Base-by-base conservation (phyloP, 176 grass and related monocot species). In the Aegilops tauschii region DNA sequence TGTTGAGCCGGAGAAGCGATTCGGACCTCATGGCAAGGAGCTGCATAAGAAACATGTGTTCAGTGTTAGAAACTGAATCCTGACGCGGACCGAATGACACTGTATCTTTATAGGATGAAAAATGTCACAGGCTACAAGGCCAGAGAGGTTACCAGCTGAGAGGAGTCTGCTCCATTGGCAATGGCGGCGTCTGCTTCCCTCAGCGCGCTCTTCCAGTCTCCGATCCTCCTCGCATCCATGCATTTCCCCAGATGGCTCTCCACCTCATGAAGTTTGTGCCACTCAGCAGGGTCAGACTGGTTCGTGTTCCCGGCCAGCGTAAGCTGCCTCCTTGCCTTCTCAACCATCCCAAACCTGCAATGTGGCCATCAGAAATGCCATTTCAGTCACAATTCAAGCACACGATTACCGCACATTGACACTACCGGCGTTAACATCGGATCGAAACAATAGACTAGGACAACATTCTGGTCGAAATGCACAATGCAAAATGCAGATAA, bases 21-120 rank as follows among this genome's bases (percentile, higher is more conserved):
- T 98, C 95, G 0, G 95, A 94, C 70, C 87, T 93, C 56, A 83
- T 77, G 58, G 93, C 91, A 80, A 93, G 80, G 56, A 98, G 90
- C 93, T 98, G 89, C 81, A 90, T 23, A 12, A 0, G 20, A 77
- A 83, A 61, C 18, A 3, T 0, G 4, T 35, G 34, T 66, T 1
- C 28, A 28, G 35, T 84, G 67, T 59, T 36, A 91, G 49, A 11
- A 5, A 72, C 35, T 68, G 23, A 37, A 82, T 49, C 78, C 1
- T 69, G 45, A 39, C 1, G 21, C 80, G 35, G 27, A 21, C 35
- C 61, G 29, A 66, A 63, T 4, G 8, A 32, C 27, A 34, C 34
- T 42, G 58, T 12, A 11, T 77, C 28, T 23, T 68, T 13, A 4
- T 25, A 4, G 18, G 14, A 13, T 49, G 54, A 70, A 16, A 80